Conservation (phyloP, 441 rosid species). For the Manihot esculenta region DNA sequence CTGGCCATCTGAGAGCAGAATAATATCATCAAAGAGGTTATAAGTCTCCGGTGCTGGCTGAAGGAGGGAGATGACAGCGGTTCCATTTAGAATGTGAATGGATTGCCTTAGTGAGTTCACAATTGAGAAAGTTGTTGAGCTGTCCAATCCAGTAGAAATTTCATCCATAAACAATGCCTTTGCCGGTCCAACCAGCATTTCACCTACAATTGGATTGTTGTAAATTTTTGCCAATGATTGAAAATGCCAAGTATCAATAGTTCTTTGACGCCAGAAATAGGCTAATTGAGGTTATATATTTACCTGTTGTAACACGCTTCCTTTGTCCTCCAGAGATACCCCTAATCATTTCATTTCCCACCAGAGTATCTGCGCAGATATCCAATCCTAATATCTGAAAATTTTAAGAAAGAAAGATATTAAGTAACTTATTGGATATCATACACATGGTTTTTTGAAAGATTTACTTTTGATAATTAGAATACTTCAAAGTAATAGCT, state of each 20-base stretch:
- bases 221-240: background rate
- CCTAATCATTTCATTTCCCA: constrained; percentile 85
- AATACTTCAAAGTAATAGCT: background rate
- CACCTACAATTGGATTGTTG: constrained; percentile 42
- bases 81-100: constrained; percentile 62
- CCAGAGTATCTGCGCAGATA: constrained; percentile 73
- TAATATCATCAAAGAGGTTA: constrained; percentile 74
- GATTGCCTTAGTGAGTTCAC: constrained; percentile 63
- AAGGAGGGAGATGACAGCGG: constrained; percentile 79
- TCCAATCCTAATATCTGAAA: constrained; percentile 78
- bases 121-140: constrained; percentile 75
- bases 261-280: constrained; percentile 1
- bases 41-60: constrained; percentile 97
- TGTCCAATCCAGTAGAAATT: constrained; percentile 84
- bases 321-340: constrained; percentile 94
- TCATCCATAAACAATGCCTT: constrained; percentile 76
- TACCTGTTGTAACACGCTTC: constrained; percentile 93
- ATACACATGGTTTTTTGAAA: background rate
- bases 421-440: background rate
- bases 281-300: background rate
- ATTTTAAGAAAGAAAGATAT: background rate
- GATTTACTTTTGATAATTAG: background rate
- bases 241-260: background rate
- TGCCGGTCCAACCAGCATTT: constrained; percentile 84
- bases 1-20: constrained; percentile 69